Conservation (phyloP, 1,139 yeast genomes). For the Suhomyces coccinellae region DNA sequence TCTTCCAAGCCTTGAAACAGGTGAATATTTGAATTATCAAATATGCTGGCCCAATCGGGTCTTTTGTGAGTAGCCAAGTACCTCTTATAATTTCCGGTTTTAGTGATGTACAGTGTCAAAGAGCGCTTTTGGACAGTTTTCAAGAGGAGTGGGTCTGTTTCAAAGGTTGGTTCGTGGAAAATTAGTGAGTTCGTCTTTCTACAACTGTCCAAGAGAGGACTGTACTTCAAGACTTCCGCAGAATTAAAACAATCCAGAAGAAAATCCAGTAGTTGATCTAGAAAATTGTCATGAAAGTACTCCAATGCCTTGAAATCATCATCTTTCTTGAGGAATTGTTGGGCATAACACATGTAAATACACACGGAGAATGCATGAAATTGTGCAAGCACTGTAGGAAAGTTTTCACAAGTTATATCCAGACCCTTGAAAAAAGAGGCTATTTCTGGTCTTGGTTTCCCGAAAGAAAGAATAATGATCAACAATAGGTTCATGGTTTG, state of each 20-base stretch:
- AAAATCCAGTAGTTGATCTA: background rate
- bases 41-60: constrained; percentile 8
- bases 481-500: background rate
- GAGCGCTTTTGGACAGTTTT: constrained; percentile 5
- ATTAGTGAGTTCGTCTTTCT: background rate
- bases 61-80: background rate
- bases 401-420: background rate
- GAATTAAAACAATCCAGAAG: too few species aligned
- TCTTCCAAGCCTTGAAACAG: background rate
- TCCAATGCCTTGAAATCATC: background rate
- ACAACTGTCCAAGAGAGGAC: background rate
- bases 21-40: background rate
- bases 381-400: background rate
- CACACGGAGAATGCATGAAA: constrained; percentile 5
- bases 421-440: background rate
- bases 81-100: constrained; percentile 9
- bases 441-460: constrained; percentile 1
- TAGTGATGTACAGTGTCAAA: background rate
- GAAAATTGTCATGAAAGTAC: background rate
- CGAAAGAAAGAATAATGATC: constrained; percentile 1
- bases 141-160: background rate
- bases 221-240: background rate
- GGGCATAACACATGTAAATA: background rate
- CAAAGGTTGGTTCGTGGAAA: background rate
- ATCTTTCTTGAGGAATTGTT: background rate